Conservation (phyloP, 106 monocot genomes). For the Dioscorea dumetorum region DNA sequence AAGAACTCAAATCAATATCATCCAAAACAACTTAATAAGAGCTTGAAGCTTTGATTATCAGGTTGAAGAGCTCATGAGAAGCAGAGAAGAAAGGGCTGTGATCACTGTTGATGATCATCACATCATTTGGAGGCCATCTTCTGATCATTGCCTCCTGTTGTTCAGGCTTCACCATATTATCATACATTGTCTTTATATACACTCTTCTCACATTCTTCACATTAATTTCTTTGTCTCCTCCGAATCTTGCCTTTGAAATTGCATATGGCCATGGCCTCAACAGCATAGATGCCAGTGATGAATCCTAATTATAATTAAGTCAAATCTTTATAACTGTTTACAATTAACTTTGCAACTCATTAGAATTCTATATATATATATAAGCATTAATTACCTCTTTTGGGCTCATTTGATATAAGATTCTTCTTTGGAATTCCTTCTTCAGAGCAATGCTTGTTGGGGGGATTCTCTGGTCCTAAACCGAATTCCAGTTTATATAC, state of each 20-base stretch:
- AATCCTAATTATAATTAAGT: conserved; percentile 12
- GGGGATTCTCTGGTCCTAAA: conserved; percentile 9
- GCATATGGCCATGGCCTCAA: conserved; percentile 13
- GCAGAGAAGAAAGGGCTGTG: conserved; percentile 51
- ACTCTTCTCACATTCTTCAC: conserved; percentile 16
- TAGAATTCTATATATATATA: too few species aligned
- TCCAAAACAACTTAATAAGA: neutral
- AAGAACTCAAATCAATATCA: neutral
- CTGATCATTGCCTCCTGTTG: conserved; percentile 49
- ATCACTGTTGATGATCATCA: conserved; percentile 32
- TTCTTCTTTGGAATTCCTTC: conserved; percentile 22
- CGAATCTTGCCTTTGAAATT: neutral
- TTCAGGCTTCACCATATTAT: conserved; percentile 25
- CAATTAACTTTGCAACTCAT: too few species aligned
- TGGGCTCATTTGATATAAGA: conserved; percentile 28
- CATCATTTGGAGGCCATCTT: conserved; percentile 43
- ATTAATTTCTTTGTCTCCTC: neutral
- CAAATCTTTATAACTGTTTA: neutral
- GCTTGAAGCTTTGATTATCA: conserved; percentile 10
- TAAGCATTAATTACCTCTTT: conserved; percentile 16
- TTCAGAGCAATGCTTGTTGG: conserved; percentile 10
- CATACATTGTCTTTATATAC: conserved; percentile 25
- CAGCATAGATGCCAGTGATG: conserved; percentile 31
- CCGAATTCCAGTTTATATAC: neutral
- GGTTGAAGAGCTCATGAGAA: conserved; percentile 12